A percentile compares a stretch with the other conserved stretches of the same genome.
Conservation (phyloP, 306 rosid genomes). For the Oxytropis ochrocephala region DNA sequence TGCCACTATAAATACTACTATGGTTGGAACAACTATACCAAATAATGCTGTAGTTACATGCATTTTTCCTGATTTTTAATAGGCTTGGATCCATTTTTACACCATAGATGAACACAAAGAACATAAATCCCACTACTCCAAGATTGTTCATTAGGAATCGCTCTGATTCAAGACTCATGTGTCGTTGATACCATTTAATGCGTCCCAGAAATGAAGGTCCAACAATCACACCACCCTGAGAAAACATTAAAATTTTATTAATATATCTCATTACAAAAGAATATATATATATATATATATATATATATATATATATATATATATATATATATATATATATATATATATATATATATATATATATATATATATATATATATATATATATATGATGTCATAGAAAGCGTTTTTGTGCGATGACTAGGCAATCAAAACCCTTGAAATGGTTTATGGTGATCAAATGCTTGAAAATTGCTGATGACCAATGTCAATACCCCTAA, state of each 20-base stretch:
- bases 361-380: not conserved
- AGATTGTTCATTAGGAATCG: slow-evolving; percentile 39
- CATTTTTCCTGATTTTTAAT: slow-evolving; percentile 34
- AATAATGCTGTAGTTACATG: slow-evolving; percentile 27
- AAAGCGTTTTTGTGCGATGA: too few species aligned
- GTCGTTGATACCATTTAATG: slow-evolving; percentile 17
- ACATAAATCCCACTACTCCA: slow-evolving; percentile 64
- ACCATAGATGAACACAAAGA: slow-evolving; percentile 44
- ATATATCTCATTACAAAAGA: not conserved
- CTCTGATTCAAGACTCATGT: slow-evolving; percentile 7
- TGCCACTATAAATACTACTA: slow-evolving; percentile 9
- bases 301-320: not conserved
- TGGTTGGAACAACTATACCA: slow-evolving; percentile 31
- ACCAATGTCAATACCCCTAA: too few species aligned
- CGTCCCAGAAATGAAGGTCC: slow-evolving; percentile 71
- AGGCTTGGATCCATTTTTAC: slow-evolving; percentile 53
- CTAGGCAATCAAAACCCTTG: too few species aligned
- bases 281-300: not conserved
- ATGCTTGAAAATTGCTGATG: too few species aligned
- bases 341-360: not conserved
- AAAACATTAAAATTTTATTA: not conserved
- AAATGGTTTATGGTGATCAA: too few species aligned
- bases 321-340: not conserved
- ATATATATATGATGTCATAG: too few species aligned
- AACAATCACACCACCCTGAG: slow-evolving; percentile 68